phyloP scores from a whole-genome alignment of 2,329 filamentous ascomycete genomes.

The Biscogniauxia sp. region DNA sequence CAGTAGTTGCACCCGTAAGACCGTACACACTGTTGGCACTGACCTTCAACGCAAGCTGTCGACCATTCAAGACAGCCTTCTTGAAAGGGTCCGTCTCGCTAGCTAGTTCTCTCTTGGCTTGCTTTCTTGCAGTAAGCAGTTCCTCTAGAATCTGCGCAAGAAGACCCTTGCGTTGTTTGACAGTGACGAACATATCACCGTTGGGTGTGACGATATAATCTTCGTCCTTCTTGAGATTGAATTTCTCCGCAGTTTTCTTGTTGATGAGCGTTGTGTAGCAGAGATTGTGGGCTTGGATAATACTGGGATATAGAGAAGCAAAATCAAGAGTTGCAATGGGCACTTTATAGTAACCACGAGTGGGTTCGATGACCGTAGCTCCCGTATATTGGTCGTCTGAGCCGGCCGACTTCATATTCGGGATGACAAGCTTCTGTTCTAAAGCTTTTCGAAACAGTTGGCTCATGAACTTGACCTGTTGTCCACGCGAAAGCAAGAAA shows the following conservation, averaged over 20 bases:
- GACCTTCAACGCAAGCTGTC: conserved; percentile 92
- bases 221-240: conserved; percentile 77
- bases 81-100: conserved; percentile 93
- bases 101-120: conserved; percentile 86
- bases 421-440: conserved; percentile 91
- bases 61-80: conserved; percentile 95
- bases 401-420: conserved; percentile 70
- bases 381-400: conserved; percentile 93
- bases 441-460: conserved; percentile 94
- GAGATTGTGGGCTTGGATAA: conserved; percentile 97
- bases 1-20: conserved; percentile 91
- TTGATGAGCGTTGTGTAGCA: conserved; percentile 94
- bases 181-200: conserved; percentile 87
- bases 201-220: conserved; percentile 97
- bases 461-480: conserved; percentile 97
- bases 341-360: conserved; percentile 88
- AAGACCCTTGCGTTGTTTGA: conserved; percentile 85
- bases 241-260: conserved; percentile 71
- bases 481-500: conserved; percentile 83
- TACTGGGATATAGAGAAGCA: conserved; percentile 95
- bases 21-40: conserved; percentile 98
- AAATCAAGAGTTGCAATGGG: conserved; percentile 98
- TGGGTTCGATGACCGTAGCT: conserved; percentile 95
- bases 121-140: conserved; percentile 85
- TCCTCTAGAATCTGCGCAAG: conserved; percentile 95